Base-by-base conservation (phyloP, 345 rosid species). In the Barbarea vulgaris region DNA sequence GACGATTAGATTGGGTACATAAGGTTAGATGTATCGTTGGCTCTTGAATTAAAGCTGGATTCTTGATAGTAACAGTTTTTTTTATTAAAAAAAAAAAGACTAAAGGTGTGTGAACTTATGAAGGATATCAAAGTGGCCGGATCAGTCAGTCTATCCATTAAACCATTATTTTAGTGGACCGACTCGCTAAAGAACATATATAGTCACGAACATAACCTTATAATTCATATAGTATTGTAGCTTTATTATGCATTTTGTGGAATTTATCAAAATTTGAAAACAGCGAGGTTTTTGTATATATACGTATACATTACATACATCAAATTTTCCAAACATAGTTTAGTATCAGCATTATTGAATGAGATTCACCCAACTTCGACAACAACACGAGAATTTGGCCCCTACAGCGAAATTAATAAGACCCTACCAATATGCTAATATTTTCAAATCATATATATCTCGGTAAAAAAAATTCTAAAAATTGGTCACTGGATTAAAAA, bases 361-460 rank as follows among this genome's bases (percentile, higher is more conserved):
- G 69, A 61, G 75, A 33, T 69, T 76, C 64, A 69, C 70, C 75
- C 64, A 76, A 69, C 75, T 24, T 67, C 36, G 79, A 67, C 79
- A 68, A 59, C 18, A 57, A 39, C 74, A 22, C 50, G 55, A 75
- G 73, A 28, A 39, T 36, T 18, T 69, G 70, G 55, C 21, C 64
- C 80, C 70, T 46, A 62, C 58, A 60, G 2, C 22, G 12, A 61
- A 53, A 52, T 61, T 46, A 53, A 61, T 24, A 52, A 53, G 17
- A 31, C 70, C 69, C 56, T 69, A 76, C 70, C 57, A 69, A 28
- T 63, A 52, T 50, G 55, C 36, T 60, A 56, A 56, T 33, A 59
- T 60, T 67, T 76, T 51, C 50, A 67, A 15, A 67, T 52, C 39
- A 42, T 19, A 14, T 37, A 42, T 19, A 14, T 37, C 55, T 62